These are phyloP conservation scores for Mucor indicus DNA, from an alignment of 371 early-diverging fungal species.

Conservation along the genomic window DNA sequence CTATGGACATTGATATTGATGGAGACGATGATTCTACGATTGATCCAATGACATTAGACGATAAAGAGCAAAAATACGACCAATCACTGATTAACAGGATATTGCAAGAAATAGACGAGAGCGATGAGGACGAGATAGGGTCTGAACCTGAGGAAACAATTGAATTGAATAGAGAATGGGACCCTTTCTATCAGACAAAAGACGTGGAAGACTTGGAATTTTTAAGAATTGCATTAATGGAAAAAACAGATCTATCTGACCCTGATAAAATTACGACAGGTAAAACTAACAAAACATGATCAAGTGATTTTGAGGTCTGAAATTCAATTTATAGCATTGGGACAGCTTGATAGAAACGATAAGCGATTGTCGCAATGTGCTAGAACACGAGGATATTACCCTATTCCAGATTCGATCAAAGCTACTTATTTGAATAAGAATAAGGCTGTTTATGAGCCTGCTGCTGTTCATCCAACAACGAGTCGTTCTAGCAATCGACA, in stretches of 20 bases:
- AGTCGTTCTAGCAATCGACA: constrained; percentile 54
- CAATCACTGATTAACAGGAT: background rate
- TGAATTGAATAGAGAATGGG: constrained; percentile 10
- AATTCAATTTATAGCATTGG: background rate
- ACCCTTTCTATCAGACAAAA: constrained; percentile 32
- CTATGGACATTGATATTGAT: background rate
- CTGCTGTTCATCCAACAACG: constrained; percentile 18
- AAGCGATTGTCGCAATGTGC: constrained; percentile 60
- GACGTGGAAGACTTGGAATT: constrained; percentile 44
- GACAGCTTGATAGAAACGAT: background rate
- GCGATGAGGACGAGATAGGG: constrained; percentile 7
- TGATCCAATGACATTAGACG: no score
- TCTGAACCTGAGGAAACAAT: background rate
- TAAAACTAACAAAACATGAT: no score
- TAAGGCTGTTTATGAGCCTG: constrained; percentile 16
- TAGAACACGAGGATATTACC: constrained; percentile 71
- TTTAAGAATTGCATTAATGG: constrained; percentile 32
- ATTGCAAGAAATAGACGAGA: constrained; percentile 2
- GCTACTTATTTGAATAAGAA: constrained; percentile 44
- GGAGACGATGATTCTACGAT: background rate
- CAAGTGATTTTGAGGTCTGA: no score
- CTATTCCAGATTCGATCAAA: constrained; percentile 57
- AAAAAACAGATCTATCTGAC: constrained; percentile 3
- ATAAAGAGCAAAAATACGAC: background rate
- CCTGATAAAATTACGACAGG: no score